Evolutionary conservation across 805 yeast species (phyloP).

Genomic region (Cephaloascus fragrans): DNA sequence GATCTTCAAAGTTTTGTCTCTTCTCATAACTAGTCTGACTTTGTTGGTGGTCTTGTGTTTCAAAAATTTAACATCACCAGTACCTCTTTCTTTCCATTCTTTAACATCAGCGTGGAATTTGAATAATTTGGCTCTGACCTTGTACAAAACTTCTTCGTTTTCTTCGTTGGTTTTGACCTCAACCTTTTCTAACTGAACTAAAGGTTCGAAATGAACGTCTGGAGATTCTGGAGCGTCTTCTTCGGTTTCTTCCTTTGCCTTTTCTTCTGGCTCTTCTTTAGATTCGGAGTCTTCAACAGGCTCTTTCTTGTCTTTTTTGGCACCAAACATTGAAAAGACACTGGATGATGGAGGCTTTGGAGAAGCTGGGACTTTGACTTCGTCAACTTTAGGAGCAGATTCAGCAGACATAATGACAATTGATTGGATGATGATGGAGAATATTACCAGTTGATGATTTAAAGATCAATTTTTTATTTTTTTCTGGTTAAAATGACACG

Average conservation of each 20-base stretch:
- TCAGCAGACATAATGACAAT: constrained; percentile 9
- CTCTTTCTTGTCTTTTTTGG: constrained; percentile 63
- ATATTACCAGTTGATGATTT: too few species aligned
- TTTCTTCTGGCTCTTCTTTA: constrained; percentile 23
- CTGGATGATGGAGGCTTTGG: constrained; percentile 67
- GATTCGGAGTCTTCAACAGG: constrained; percentile 21
- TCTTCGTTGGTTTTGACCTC: constrained; percentile 95
- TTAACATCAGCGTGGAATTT: constrained; percentile 74
- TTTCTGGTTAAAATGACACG: too few species aligned
- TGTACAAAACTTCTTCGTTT: constrained; percentile 71
- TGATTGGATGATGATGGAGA: too few species aligned
- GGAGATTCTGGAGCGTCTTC: constrained; percentile 61
- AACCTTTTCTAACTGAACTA: constrained; percentile 89
- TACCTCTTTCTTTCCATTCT: constrained; percentile 99
- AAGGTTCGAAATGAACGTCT: constrained; percentile 92
- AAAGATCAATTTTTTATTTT: too few species aligned
- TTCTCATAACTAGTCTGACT: constrained; percentile 93
- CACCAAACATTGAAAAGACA: constrained; percentile 94
- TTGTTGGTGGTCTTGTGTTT: constrained; percentile 76
- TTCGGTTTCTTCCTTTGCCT: constrained; percentile 30
- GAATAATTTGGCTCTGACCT: constrained; percentile 92
- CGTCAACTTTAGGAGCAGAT: constrained; percentile 10
- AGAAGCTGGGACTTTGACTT: constrained; percentile 8
- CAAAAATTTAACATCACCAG: constrained; percentile 95
- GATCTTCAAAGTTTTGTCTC: constrained; percentile 96